Conservation (phyloP, 768 basidiomycete genomes). For the Ramaria rubella region DNA sequence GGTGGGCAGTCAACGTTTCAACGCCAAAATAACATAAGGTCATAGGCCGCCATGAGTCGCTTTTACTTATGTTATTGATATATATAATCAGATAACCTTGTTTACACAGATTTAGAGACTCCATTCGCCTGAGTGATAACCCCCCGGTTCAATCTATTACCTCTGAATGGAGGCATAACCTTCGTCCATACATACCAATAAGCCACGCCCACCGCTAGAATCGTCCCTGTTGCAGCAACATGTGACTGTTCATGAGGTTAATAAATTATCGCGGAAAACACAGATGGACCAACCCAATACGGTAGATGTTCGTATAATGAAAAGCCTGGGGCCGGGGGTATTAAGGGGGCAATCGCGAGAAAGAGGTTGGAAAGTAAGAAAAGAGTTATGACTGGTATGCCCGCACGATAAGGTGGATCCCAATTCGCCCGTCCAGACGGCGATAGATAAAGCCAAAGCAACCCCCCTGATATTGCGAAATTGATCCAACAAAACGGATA, state of each 20-base stretch:
- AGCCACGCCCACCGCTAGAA: conserved; percentile 42
- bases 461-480: conserved; percentile 50
- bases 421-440: conserved; percentile 37
- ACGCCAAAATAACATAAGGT: no score
- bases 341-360: conserved; percentile 51
- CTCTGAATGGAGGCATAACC: conserved; percentile 41
- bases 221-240: conserved; percentile 37
- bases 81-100: no score
- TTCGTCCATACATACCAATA: conserved; percentile 54
- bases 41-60: no score
- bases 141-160: conserved; percentile 44
- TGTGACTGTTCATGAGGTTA: conserved; percentile 35
- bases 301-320: conserved; percentile 49
- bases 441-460: conserved; percentile 52
- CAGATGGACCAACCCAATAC: conserved; percentile 61
- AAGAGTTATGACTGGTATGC: conserved; percentile 39
- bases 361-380: conserved; percentile 65
- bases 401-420: conserved; percentile 60
- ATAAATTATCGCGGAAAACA: not conserved
- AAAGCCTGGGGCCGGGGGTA: conserved; percentile 50
- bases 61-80: no score
- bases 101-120: conserved; percentile 45
- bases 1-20: no score
- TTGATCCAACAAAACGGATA: conserved; percentile 56
- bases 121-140: conserved; percentile 51